Percentiles rank a stretch among this genome's conserved stretches.
phyloP scores from a whole-genome alignment of 345 rosid species.

The Geranium brycei region DNA sequence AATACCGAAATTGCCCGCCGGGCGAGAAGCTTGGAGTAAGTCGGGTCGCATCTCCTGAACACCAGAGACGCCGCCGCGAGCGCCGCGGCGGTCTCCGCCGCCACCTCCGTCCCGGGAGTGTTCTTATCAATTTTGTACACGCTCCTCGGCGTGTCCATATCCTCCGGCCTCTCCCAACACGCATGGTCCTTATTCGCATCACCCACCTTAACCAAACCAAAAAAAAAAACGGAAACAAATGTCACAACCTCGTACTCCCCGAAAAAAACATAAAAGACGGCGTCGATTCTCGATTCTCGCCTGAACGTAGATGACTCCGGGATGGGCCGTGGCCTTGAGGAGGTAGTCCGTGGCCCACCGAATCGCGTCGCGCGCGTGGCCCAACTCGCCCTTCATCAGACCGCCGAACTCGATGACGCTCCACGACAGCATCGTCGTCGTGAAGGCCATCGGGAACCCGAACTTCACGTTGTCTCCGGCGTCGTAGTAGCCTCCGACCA shows the following conservation, averaged over 20 bases:
- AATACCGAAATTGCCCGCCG: constrained; percentile 52
- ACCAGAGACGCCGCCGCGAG: constrained; percentile 87
- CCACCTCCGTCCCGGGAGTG: constrained; percentile 91
- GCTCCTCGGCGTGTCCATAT: constrained; percentile 84
- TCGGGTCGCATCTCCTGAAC: constrained; percentile 65
- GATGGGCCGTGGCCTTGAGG: constrained; percentile 74
- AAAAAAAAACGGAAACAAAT: too few relatives aligned
- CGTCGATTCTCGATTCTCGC: too few relatives aligned
- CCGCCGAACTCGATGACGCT: constrained; percentile 92
- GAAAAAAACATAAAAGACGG: too few relatives aligned
- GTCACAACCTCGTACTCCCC: too few relatives aligned
- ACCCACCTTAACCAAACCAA: constrained; percentile 22
- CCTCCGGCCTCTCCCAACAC: constrained; percentile 99
- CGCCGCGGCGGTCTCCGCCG: constrained; percentile 96
- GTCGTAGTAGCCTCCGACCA: constrained; percentile 96
- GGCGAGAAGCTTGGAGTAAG: constrained; percentile 58
- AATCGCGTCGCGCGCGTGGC: constrained; percentile 52
- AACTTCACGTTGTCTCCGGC: constrained; percentile 97
- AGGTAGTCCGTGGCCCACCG: constrained; percentile 96
- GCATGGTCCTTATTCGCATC: constrained; percentile 81
- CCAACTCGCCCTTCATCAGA: constrained; percentile 67
- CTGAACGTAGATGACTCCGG: constrained; percentile 61
- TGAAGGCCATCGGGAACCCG: constrained; percentile 98
- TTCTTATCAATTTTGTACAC: constrained; percentile 62
- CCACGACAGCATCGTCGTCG: constrained; percentile 89